phyloP scores from a whole-genome alignment of 306 rosid genomes.

The Cercis canadensis region DNA sequence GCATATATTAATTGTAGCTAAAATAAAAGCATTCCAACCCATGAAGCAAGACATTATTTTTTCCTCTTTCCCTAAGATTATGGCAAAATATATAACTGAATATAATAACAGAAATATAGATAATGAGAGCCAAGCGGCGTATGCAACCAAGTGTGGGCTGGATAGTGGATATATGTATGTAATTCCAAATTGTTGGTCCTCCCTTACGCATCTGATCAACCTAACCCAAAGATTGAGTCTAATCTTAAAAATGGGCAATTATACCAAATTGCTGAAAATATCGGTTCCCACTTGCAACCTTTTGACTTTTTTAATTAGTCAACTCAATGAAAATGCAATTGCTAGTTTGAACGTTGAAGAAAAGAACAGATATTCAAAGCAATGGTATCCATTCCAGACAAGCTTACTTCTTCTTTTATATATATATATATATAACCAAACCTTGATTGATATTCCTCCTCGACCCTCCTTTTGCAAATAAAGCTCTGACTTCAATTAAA shows the following conservation, averaged over 20 bases:
- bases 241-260: background rate
- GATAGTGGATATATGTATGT: slow-evolving; percentile 16
- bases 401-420: background rate
- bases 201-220: background rate
- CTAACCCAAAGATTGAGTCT: background rate
- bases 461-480: no score
- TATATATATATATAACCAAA: slow-evolving; percentile 26
- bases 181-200: slow-evolving; percentile 36
- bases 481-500: slow-evolving; percentile 24
- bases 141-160: slow-evolving; percentile 20
- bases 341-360: slow-evolving; percentile 25
- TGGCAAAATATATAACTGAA: background rate
- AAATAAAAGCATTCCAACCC: no score
- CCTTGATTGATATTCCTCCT: slow-evolving; percentile 39
- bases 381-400: background rate
- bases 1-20: no score
- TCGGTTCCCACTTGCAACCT: slow-evolving; percentile 31
- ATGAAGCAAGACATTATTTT: no score
- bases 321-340: slow-evolving; percentile 44
- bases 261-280: slow-evolving; percentile 21
- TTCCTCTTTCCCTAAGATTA: no score
- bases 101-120: no score
- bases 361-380: slow-evolving; percentile 22
- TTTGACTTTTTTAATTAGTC: slow-evolving; percentile 64
- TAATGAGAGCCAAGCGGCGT: no score